A percentile compares a stretch with the other conserved stretches of the same genome.
phyloP scores from a whole-genome alignment of 805 yeast genomes.

The Candida saitoana region DNA sequence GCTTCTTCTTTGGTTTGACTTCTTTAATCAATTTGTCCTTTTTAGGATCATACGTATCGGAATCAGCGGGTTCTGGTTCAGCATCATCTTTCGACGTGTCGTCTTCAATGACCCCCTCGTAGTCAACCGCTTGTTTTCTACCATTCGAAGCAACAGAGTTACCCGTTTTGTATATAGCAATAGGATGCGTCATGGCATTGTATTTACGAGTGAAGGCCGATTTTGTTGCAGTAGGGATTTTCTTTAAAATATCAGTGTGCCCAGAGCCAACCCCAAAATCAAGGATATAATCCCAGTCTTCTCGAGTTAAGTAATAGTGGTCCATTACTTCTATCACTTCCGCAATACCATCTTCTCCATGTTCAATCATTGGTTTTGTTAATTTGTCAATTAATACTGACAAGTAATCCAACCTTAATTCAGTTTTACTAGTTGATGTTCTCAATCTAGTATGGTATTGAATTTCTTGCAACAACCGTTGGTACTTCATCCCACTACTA shows the following conservation, averaged over 20 bases:
- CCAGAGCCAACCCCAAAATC: slow-evolving; percentile 71
- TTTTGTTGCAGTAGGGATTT: slow-evolving; percentile 73
- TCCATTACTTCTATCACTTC: slow-evolving; percentile 74
- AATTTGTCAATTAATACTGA: slow-evolving; percentile 59
- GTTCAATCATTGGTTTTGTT: slow-evolving; percentile 50
- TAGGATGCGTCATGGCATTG: slow-evolving; percentile 74
- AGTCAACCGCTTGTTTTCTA: slow-evolving; percentile 48
- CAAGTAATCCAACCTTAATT: slow-evolving; percentile 71
- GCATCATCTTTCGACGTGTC: slow-evolving; percentile 43
- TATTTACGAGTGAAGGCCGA: slow-evolving; percentile 84
- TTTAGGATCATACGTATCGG: slow-evolving; percentile 45
- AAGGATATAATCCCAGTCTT: slow-evolving; percentile 87
- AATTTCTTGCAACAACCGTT: slow-evolving; percentile 75
- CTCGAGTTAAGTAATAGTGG: slow-evolving; percentile 77
- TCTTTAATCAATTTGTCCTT: slow-evolving; percentile 63
- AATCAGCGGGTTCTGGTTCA: slow-evolving; percentile 32
- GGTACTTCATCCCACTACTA: slow-evolving; percentile 75
- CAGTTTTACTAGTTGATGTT: slow-evolving; percentile 71
- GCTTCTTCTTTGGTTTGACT: slow-evolving; percentile 34
- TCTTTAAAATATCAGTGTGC: slow-evolving; percentile 48
- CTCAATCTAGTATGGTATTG: slow-evolving; percentile 82
- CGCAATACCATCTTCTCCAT: slow-evolving; percentile 61
- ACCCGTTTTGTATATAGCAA: slow-evolving; percentile 75
- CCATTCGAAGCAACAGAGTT: slow-evolving; percentile 40
- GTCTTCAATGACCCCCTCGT: slow-evolving; percentile 68